These are phyloP conservation scores for Calonectria hongkongensis DNA, from an alignment of 2,329 filamentous ascomycete genomes.

Conservation along the genomic window DNA sequence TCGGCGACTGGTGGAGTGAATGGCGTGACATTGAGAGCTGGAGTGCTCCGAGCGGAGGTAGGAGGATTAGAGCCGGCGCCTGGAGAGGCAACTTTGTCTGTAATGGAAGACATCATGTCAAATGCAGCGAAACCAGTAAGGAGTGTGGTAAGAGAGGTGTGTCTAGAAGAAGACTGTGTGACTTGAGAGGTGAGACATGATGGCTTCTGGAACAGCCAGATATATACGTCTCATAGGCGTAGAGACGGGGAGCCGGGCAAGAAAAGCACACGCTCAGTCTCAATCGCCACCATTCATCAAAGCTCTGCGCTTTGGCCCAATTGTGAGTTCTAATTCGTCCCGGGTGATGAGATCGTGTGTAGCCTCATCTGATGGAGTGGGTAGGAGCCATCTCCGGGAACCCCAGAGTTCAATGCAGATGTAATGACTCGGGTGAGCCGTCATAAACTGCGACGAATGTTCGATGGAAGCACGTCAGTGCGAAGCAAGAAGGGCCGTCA, in stretches of 20 bases:
- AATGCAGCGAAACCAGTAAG: background rate
- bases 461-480: constrained; percentile 38
- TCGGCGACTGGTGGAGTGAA: constrained; percentile 45
- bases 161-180: background rate
- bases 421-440: constrained; percentile 30
- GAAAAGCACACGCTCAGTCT: constrained; percentile 39
- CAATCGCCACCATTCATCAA: constrained; percentile 35
- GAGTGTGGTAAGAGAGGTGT: constrained; percentile 7
- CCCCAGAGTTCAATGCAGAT: constrained; percentile 34
- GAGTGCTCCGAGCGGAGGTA: constrained; percentile 53
- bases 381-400: constrained; percentile 41
- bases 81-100: constrained; percentile 46
- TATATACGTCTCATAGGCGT: constrained; percentile 44
- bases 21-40: constrained; percentile 43
- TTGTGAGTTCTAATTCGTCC: constrained; percentile 41
- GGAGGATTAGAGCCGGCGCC: constrained; percentile 35
- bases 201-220: constrained; percentile 30
- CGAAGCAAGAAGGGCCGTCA: constrained; percentile 35
- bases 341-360: constrained; percentile 50
- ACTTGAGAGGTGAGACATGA: background rate
- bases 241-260: constrained; percentile 15
- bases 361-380: constrained; percentile 41
- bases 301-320: constrained; percentile 21
- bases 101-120: background rate
- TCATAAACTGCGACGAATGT: constrained; percentile 40